These are phyloP conservation scores for Cercospora sp. DNA, from an alignment of 2,329 filamentous ascomycete genomes.

Conservation along the genomic window DNA sequence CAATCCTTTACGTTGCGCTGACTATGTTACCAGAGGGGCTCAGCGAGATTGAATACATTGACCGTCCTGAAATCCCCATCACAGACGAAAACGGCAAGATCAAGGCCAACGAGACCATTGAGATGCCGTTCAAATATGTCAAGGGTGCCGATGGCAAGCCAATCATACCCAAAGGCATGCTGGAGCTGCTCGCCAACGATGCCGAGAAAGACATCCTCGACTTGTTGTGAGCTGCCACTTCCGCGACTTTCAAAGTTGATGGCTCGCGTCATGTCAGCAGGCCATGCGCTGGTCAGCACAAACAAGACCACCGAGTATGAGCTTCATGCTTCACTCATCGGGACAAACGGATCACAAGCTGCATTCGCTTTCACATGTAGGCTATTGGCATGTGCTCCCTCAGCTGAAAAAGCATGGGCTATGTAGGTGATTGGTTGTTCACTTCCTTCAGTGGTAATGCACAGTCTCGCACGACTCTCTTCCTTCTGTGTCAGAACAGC, in stretches of 20 bases:
- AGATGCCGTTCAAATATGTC: constrained; percentile 99
- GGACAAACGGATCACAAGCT: background rate
- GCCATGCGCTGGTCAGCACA: background rate
- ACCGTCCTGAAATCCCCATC: constrained; percentile 86
- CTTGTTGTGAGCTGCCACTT: constrained; percentile 60
- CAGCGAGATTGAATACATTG: constrained; percentile 76
- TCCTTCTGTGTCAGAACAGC: background rate
- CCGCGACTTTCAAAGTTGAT: background rate
- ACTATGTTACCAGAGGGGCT: constrained; percentile 63
- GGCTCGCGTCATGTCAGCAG: background rate
- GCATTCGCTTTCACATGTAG: background rate
- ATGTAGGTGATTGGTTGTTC: background rate
- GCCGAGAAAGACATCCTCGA: constrained; percentile 90
- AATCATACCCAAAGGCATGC: constrained; percentile 96
- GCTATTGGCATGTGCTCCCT: background rate
- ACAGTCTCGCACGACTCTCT: background rate
- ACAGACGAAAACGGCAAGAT: constrained; percentile 56
- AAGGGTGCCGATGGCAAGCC: constrained; percentile 68
- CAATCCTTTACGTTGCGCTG: background rate
- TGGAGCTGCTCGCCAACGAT: constrained; percentile 89
- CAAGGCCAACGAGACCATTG: constrained; percentile 73
- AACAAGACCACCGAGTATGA: background rate
- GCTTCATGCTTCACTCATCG: background rate
- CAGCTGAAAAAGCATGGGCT: background rate
- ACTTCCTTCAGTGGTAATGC: background rate